These are phyloP conservation scores for Colletotrichum chlorophyti DNA, from an alignment of 2,329 filamentous ascomycete species.

Conservation along the genomic window DNA sequence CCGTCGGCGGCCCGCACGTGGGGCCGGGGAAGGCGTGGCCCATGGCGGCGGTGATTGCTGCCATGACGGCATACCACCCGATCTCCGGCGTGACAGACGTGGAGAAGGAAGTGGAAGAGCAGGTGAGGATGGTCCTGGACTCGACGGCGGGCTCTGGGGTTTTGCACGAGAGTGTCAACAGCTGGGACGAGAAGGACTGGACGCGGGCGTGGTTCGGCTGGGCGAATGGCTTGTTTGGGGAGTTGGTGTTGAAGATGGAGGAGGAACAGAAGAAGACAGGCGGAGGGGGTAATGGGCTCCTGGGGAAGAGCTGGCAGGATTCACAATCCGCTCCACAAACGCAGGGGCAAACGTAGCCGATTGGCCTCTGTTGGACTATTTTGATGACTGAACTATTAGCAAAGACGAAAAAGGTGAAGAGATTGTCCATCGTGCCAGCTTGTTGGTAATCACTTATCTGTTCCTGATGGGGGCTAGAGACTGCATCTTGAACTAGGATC, in stretches of 20 bases:
- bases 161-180: conserved; percentile 56
- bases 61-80: conserved; percentile 51
- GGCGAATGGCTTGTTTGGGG: conserved; percentile 51
- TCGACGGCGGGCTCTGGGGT: conserved; percentile 50
- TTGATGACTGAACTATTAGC: no score
- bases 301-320: conserved; percentile 20
- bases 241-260: conserved; percentile 42
- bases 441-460: no score
- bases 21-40: conserved; percentile 66
- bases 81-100: conserved; percentile 32
- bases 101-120: conserved; percentile 42
- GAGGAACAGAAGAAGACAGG: conserved; percentile 18
- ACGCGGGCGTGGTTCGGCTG: conserved; percentile 55
- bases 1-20: conserved; percentile 74
- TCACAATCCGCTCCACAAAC: neutral
- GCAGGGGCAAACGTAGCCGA: no score
- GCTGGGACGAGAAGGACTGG: conserved; percentile 47
- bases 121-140: conserved; percentile 46
- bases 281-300: neutral
- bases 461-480: no score
- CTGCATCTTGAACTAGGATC: no score
- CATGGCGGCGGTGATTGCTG: conserved; percentile 61
- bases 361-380: no score
- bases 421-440: no score
- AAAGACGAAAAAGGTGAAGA: no score